Conservation (phyloP, 2,329 filamentous ascomycete genomes). For the Botrytis pseudocinerea region DNA sequence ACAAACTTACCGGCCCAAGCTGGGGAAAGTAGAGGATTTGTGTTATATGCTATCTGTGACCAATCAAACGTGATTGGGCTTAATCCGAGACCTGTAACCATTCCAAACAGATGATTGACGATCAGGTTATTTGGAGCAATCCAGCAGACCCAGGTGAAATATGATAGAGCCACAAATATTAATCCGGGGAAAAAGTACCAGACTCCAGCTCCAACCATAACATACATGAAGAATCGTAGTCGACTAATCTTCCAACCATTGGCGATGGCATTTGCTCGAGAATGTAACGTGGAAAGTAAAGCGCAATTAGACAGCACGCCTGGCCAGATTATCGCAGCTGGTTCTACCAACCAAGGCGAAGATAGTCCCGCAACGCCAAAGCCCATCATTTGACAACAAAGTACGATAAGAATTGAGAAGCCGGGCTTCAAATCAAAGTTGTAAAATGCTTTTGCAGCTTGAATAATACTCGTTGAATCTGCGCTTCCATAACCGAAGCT, state of each 20-base stretch:
- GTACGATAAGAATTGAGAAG: conserved; percentile 59
- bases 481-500: conserved; percentile 49
- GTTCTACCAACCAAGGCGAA: conserved; percentile 57
- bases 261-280: conserved; percentile 54
- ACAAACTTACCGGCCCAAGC: conserved; percentile 53
- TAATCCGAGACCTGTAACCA: conserved; percentile 44
- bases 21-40: conserved; percentile 51
- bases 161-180: conserved; percentile 66
- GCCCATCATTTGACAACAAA: conserved; percentile 62
- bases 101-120: conserved; percentile 72
- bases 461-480: conserved; percentile 34
- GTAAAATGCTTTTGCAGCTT: conserved; percentile 31
- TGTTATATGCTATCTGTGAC: conserved; percentile 58
- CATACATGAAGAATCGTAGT: conserved; percentile 43
- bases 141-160: conserved; percentile 72
- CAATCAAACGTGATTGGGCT: conserved; percentile 66
- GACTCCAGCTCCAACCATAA: conserved; percentile 45
- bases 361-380: conserved; percentile 62
- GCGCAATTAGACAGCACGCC: conserved; percentile 28
- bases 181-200: conserved; percentile 59
- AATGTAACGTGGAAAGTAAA: conserved; percentile 53
- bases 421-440: conserved; percentile 55
- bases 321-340: conserved; percentile 39
- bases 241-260: conserved; percentile 57
- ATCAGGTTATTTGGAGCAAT: conserved; percentile 65